Evolutionary conservation across 2,329 filamentous ascomycete genomes (phyloP), one percentile per base, ranked within the genome.

Genomic region (Aspergillus ochraceus): DNA sequence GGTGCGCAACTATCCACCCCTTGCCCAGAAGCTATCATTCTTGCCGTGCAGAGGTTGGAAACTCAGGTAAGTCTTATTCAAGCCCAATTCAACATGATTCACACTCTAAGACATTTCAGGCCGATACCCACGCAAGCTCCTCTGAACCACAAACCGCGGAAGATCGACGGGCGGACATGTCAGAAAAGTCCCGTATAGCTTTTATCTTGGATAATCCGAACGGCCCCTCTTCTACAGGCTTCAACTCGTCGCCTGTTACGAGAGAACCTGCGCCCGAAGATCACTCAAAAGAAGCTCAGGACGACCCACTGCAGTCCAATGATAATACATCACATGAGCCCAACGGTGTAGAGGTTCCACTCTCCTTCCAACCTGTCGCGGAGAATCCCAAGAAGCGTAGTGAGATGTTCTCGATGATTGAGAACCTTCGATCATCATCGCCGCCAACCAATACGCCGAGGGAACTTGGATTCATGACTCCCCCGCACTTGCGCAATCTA

Each of bases 381-480:
- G 88, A 91, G 58, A 91, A 90, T 0, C 91, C 95, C 66, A 76
- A 88, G 53, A 91, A 96, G 71, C 83, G 83, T 50, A 75, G 76
- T 9, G 86, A 89, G 63, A 84, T 84, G 24, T 84, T 85, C 5
- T 82, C 82, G 0, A 79, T 94, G 62, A 94, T 92, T 66, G 82
- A 89, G 1, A 85, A 88, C 20, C 81, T 93, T 26, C 81, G 81
- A 30, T 88, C 87, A 14, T 74, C 74, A 12, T 74, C 74, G 3
- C 66, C 68, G 2, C 66, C 70, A 5, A 61, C 62, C 4, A 55
- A 71, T 66, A 64, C 73, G 55, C 68, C 69, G 60, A 67, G 62
- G 59, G 58, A 66, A 60, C 53, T 65, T 29, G 70, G 65, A 39
- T 68, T 70, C 45, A 65, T 68, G 39, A 74, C 72, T 4, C 73